Percentiles rank a stretch among this genome's conserved stretches.
phyloP scores from a whole-genome alignment of 2,329 filamentous ascomycete genomes.

The Dactylellina parvicollis region DNA sequence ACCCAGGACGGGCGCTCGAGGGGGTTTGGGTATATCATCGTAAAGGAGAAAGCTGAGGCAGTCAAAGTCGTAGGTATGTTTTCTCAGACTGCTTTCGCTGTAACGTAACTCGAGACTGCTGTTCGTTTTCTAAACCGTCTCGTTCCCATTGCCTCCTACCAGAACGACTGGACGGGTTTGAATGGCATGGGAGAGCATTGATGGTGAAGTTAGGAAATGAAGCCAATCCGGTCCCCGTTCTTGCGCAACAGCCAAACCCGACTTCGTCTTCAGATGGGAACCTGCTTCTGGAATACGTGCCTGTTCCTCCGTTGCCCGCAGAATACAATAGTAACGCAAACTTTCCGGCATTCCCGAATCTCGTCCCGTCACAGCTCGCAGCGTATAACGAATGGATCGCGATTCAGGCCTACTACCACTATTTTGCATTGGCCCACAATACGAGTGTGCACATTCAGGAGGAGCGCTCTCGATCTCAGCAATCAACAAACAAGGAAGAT shows the following conservation, averaged over 20 bases:
- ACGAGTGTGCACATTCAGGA: slow-evolving; percentile 23
- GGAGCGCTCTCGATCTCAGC: slow-evolving; percentile 21
- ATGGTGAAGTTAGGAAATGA: slow-evolving; percentile 55
- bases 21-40: slow-evolving; percentile 56
- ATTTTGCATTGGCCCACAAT: slow-evolving; percentile 44
- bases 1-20: slow-evolving; percentile 55
- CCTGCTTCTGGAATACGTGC: slow-evolving; percentile 29
- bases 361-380: slow-evolving; percentile 46
- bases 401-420: slow-evolving; percentile 52
- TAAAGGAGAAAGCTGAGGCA: slow-evolving; percentile 55
- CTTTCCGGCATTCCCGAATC: slow-evolving; percentile 43
- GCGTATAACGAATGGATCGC: slow-evolving; percentile 52
- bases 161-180: slow-evolving; percentile 54
- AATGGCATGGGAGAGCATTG: slow-evolving; percentile 55
- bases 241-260: slow-evolving; percentile 40
- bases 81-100: neutral
- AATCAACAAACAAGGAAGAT: neutral
- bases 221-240: slow-evolving; percentile 52
- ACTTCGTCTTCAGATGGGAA: slow-evolving; percentile 25
- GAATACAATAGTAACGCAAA: slow-evolving; percentile 45
- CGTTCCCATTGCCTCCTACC: neutral
- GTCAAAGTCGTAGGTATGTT: slow-evolving; percentile 55
- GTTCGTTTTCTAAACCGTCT: slow-evolving; percentile 15
- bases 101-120: neutral
- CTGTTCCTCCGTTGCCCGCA: slow-evolving; percentile 33